phyloP scores from a whole-genome alignment of 805 yeast genomes.

The Phaffomyces opuntiae region DNA sequence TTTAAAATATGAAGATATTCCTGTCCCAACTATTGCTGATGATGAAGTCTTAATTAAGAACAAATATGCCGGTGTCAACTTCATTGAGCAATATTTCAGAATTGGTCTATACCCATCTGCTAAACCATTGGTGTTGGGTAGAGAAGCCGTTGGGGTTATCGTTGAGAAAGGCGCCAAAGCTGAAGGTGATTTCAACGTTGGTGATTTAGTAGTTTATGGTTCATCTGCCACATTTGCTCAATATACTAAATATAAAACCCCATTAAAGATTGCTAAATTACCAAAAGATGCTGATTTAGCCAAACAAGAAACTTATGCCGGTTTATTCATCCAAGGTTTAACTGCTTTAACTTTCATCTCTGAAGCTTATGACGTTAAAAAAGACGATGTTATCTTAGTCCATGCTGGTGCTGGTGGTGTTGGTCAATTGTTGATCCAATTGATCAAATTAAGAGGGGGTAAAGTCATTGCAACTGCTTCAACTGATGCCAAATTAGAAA shows the following conservation, averaged over 20 bases:
- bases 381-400: conserved; percentile 66
- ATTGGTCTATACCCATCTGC: conserved; percentile 62
- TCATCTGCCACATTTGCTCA: conserved; percentile 60
- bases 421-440: conserved; percentile 65
- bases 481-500: conserved; percentile 56
- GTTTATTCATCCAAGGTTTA: conserved; percentile 60
- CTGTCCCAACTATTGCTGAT: conserved; percentile 49
- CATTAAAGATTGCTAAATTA: conserved; percentile 37
- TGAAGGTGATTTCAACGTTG: conserved; percentile 41
- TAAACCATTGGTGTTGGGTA: conserved; percentile 61
- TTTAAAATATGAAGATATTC: conserved; percentile 45
- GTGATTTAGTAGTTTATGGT: conserved; percentile 64
- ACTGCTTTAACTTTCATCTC: conserved; percentile 69
- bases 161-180: conserved; percentile 59
- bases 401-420: conserved; percentile 98
- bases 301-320: conserved; percentile 49
- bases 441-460: conserved; percentile 59
- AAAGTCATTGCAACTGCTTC: conserved; percentile 84
- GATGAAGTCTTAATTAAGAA: conserved; percentile 66
- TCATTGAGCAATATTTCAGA: conserved; percentile 78
- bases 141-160: conserved; percentile 68
- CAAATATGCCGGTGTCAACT: conserved; percentile 73
- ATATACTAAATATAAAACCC: conserved; percentile 45
- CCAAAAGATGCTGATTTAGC: conserved; percentile 43
- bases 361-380: conserved; percentile 59